A percentile compares a stretch with the other conserved stretches of the same genome.
Evolutionary conservation across 2,329 filamentous ascomycete genomes (phyloP).

Genomic region (Phyllosticta paracitricarpa): DNA sequence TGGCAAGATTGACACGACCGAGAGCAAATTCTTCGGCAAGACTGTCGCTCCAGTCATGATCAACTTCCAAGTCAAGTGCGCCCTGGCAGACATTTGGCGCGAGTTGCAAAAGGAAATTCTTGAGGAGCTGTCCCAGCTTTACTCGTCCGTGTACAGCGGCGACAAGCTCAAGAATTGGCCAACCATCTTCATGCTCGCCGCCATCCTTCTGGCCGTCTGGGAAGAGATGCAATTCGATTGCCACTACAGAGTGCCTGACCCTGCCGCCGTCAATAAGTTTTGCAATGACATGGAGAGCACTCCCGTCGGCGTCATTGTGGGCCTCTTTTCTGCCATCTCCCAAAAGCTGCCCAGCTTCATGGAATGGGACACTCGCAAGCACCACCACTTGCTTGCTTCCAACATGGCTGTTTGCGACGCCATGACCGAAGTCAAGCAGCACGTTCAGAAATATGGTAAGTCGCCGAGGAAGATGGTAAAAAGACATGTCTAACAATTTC

Average conservation of each 20-base stretch:
- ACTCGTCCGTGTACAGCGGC: conserved; percentile 96
- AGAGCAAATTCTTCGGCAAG: conserved; percentile 81
- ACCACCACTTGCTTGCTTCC: conserved; percentile 82
- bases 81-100: conserved; percentile 95
- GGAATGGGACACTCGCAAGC: conserved; percentile 88
- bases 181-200: conserved; percentile 94
- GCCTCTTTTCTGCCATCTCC: conserved; percentile 93
- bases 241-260: conserved; percentile 86
- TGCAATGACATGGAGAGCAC: conserved; percentile 94
- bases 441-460: conserved; percentile 91
- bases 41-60: conserved; percentile 95
- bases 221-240: conserved; percentile 99
- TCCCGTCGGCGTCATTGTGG: conserved; percentile 90
- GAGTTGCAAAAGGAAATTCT: conserved; percentile 93
- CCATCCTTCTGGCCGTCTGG: conserved; percentile 88
- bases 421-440: conserved; percentile 88
- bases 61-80: conserved; percentile 98
- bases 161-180: conserved; percentile 99
- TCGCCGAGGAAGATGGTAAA: conserved; percentile 9
- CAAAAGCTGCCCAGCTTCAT: conserved; percentile 88
- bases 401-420: conserved; percentile 88
- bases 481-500: not conserved
- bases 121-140: conserved; percentile 82
- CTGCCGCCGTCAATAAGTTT: conserved; percentile 80
- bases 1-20: conserved; percentile 76